phyloP scores from a whole-genome alignment of 2,329 filamentous ascomycete species.

The Teratosphaeria pseudoeucalypti region DNA sequence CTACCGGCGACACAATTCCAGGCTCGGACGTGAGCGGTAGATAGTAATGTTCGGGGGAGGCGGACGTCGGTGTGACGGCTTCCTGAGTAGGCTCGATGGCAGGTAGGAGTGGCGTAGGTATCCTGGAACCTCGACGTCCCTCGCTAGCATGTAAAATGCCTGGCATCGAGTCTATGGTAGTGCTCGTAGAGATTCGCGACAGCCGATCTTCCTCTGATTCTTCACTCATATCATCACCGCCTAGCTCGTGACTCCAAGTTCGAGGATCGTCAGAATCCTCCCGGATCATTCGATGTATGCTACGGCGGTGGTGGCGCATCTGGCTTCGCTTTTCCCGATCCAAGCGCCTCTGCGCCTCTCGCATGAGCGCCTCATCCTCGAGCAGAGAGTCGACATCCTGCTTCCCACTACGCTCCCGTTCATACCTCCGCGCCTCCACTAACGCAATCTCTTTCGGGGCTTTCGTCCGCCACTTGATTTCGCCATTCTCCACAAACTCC shows the following conservation, averaged over 20 bases:
- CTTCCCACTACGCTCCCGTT: constrained; percentile 52
- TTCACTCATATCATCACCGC: constrained; percentile 49
- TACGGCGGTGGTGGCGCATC: constrained; percentile 24
- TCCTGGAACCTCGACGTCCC: constrained; percentile 16
- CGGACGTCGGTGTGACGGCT: constrained; percentile 4
- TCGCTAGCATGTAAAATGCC: constrained; percentile 8
- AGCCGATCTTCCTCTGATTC: constrained; percentile 26
- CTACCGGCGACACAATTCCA: constrained; percentile 7
- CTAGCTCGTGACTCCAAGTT: constrained; percentile 78
- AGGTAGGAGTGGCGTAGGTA: constrained; percentile 14
- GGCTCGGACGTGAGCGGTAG: constrained; percentile 21
- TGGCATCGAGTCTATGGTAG: constrained; percentile 17
- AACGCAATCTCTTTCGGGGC: constrained; percentile 72
- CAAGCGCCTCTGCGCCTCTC: constrained; percentile 45
- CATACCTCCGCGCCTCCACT: constrained; percentile 71
- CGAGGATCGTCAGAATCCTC: constrained; percentile 39
- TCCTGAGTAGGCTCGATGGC: background rate
- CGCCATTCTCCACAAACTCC: constrained; percentile 87
- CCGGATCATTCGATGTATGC: constrained; percentile 5
- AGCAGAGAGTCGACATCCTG: constrained; percentile 31
- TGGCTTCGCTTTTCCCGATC: constrained; percentile 35
- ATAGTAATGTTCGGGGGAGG: constrained; percentile 1
- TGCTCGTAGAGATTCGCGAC: constrained; percentile 27
- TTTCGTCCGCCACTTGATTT: constrained; percentile 88
- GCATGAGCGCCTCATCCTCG: constrained; percentile 36